Evolutionary conservation across 164 flowering plant species (phyloP), one percentile per base, ranked within the genome.

Genomic region (Annona squamosa): DNA sequence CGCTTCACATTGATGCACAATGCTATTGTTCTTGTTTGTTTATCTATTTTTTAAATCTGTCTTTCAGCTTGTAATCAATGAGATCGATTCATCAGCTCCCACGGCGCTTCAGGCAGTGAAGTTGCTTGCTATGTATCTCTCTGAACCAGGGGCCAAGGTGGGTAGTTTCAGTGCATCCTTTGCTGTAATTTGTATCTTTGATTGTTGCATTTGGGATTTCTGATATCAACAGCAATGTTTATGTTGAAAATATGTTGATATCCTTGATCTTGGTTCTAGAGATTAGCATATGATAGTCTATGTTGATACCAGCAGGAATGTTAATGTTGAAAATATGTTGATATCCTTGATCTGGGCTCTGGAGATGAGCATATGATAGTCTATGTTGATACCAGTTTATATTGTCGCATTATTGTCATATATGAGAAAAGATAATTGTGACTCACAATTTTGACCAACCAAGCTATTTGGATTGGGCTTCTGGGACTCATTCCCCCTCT

Each of bases 31-130:
- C 59, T 52, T 52, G 59, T 9, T 52, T 52, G 59, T 9, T 52
- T 16, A 9, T 52, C 59, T 52, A 10, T 52, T 9, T 9, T 9
- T 52, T 9, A 2, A 3, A 16, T 2, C 4, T 56, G 69, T 10
- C 63, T 37, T 56, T 61, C 85, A 91, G 94, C 91, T 93, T 37
- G 98, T 89, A 73, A 89, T 90, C 77, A 81, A 72, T 66, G 99
- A 95, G 88, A 89, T 95, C 81, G 90, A 91, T 76, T 75, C 84
- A 7, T 86, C 96, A 0, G 94, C 98, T 1, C 81, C 97, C 0
- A 93, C 99, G 67, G 85, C 98, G 61, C 94, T 93, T 57, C 99
- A 95, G 74, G 99, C 98, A 9, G 94, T 95, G 63, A 95, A 95
- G 74, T 77, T 93, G 83, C 96, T 95, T 26, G 98, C 99, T 18